These are phyloP conservation scores for Knoxdaviesia proteae DNA, from an alignment of 2,329 filamentous ascomycete genomes.

Conservation along the genomic window DNA sequence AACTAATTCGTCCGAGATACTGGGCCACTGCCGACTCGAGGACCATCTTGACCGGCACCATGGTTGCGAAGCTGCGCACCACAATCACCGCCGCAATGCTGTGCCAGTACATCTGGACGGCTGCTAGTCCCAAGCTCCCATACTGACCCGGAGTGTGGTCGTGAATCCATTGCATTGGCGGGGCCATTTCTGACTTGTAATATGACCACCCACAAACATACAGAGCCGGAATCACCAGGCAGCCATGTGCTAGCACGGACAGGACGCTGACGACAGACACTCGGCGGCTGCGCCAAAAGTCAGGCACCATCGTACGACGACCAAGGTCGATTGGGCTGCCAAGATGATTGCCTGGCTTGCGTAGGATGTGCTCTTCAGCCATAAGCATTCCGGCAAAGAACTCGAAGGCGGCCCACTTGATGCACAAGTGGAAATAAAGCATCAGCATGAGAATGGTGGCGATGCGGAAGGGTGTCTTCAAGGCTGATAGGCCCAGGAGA, in stretches of 20 bases:
- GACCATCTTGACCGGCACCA: conserved; percentile 23
- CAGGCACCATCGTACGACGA: too few relatives aligned
- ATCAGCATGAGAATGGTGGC: conserved; percentile 19
- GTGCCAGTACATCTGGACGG: conserved; percentile 29
- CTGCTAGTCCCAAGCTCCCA: conserved; percentile 4
- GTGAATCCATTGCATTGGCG: too few relatives aligned
- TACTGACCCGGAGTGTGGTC: too few relatives aligned
- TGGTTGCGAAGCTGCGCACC: conserved; percentile 26
- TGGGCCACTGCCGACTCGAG: conserved; percentile 29
- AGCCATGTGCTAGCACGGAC: too few relatives aligned
- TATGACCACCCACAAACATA: too few relatives aligned
- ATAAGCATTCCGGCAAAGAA: conserved; percentile 33
- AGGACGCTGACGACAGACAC: too few relatives aligned
- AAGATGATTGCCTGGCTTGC: conserved; percentile 7
- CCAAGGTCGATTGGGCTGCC: too few relatives aligned
- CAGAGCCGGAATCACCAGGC: too few relatives aligned
- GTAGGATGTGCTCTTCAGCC: conserved; percentile 28
- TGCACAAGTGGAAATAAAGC: conserved; percentile 14
- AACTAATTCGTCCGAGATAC: conserved; percentile 40
- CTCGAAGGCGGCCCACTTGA: conserved; percentile 5
- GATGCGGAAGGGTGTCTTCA: conserved; percentile 21
- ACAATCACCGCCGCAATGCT: conserved; percentile 30
- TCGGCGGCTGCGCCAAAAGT: too few relatives aligned
- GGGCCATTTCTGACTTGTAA: too few relatives aligned
- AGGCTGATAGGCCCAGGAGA: conserved; percentile 25